Conservation (phyloP, 192 early-diverging fungal species). For the Neocallimastix lanati region DNA sequence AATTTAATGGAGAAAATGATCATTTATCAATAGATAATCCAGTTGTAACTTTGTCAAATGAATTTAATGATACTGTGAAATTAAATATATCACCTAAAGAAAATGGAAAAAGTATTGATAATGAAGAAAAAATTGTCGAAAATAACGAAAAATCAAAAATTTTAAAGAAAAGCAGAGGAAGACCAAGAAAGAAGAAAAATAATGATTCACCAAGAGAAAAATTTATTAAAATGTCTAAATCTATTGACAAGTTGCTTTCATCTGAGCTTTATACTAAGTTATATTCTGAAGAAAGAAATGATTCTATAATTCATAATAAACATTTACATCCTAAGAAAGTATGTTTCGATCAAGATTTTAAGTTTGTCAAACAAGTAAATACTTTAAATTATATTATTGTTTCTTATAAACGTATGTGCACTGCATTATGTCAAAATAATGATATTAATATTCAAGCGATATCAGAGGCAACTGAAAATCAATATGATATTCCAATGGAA, state of each 20-base stretch:
- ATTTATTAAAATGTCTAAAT: background rate
- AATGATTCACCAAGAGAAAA: background rate
- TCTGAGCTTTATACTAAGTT: background rate
- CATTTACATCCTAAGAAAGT: background rate
- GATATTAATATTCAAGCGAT: background rate
- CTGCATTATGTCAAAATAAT: background rate
- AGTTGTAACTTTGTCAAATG: too few relatives aligned
- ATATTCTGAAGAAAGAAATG: background rate
- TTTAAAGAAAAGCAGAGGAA: background rate
- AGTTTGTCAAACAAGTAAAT: background rate
- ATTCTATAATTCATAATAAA: background rate
- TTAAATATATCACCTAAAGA: too few relatives aligned
- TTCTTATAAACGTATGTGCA: background rate
- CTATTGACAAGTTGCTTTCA: background rate
- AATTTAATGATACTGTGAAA: too few relatives aligned
- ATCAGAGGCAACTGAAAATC: background rate
- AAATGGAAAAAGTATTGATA: too few relatives aligned
- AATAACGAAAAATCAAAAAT: too few relatives aligned
- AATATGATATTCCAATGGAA: too few relatives aligned
- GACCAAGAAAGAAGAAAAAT: background rate
- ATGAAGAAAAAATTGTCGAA: too few relatives aligned
- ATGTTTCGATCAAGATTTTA: background rate
- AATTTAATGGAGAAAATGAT: too few relatives aligned
- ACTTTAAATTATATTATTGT: background rate
- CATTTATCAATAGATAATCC: too few relatives aligned